Evolutionary conservation across 768 basidiomycete genomes (phyloP).

Genomic region (Tulasnella sp.): DNA sequence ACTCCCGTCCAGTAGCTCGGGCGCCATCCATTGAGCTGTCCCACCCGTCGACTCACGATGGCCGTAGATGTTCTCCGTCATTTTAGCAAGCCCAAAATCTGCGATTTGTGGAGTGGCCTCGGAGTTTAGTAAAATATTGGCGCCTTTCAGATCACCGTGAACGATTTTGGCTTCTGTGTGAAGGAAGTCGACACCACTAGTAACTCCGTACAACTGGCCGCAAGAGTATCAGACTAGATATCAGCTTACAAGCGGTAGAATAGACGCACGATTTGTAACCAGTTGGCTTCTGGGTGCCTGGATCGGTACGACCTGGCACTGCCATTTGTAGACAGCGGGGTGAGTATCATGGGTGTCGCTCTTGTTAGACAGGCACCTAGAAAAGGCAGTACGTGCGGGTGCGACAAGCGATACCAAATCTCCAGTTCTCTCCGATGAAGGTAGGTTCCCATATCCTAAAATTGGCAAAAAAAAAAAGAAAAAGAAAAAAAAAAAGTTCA

Average conservation of each 20-base stretch:
- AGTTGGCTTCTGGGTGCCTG: neutral
- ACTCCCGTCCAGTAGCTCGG: neutral
- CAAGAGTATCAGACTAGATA: too few species aligned
- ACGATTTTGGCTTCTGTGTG: neutral
- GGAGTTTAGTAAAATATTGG: neutral
- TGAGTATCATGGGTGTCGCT: neutral
- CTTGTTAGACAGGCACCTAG: neutral
- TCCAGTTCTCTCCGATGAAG: neutral
- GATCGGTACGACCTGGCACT: neutral
- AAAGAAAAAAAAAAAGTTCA: too few species aligned
- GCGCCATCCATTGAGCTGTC: neutral
- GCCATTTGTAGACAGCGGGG: neutral
- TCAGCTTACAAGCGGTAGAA: too few species aligned
- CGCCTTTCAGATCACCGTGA: neutral
- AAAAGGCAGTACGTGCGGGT: neutral
- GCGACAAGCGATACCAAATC: neutral
- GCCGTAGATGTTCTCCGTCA: neutral
- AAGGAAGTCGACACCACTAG: neutral
- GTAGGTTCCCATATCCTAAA: neutral
- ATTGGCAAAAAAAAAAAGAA: too few species aligned
- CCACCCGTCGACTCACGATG: neutral
- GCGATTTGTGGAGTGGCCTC: neutral
- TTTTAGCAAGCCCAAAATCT: neutral
- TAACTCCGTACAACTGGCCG: neutral
- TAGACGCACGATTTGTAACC: neutral